Conservation (phyloP, 306 rosid genomes). For the Morella rubra region DNA sequence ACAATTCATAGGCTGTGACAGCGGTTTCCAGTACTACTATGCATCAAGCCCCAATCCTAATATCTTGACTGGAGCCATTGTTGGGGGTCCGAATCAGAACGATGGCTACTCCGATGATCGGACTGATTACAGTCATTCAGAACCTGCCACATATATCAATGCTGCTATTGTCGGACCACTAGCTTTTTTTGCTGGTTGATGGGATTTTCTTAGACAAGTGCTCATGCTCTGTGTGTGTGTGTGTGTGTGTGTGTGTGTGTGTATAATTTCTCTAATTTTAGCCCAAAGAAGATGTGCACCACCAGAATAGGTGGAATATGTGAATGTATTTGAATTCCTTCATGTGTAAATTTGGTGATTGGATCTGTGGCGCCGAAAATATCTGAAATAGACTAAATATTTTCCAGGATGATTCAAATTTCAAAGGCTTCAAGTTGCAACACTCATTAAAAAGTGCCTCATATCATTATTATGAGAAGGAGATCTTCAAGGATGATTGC, state of each 20-base stretch:
- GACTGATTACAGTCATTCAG: slow-evolving; percentile 74
- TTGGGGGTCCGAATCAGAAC: slow-evolving; percentile 84
- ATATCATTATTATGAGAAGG: not conserved
- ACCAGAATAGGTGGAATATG: not conserved
- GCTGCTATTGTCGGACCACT: slow-evolving; percentile 80
- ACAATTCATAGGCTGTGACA: slow-evolving; percentile 67
- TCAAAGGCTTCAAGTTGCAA: slow-evolving; percentile 20
- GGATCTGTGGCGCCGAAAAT: no score
- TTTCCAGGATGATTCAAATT: not conserved
- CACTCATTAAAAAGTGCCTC: not conserved
- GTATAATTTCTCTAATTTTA: no score
- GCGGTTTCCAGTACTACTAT: slow-evolving; percentile 66
- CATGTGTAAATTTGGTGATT: no score
- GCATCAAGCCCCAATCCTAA: slow-evolving; percentile 77
- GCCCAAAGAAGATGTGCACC: slow-evolving; percentile 1
- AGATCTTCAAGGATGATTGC: not conserved
- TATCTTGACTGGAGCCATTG: slow-evolving; percentile 71
- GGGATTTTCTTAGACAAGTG: not conserved
- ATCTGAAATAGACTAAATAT: no score
- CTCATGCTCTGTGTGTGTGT: not conserved
- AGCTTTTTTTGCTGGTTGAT: slow-evolving; percentile 55
- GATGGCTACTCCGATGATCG: slow-evolving; percentile 85
- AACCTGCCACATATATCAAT: slow-evolving; percentile 83
- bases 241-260: no score
- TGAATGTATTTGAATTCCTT: not conserved